Base-by-base conservation (phyloP, 495 filamentous ascomycete genomes). In the Coniosporium apollinis region DNA sequence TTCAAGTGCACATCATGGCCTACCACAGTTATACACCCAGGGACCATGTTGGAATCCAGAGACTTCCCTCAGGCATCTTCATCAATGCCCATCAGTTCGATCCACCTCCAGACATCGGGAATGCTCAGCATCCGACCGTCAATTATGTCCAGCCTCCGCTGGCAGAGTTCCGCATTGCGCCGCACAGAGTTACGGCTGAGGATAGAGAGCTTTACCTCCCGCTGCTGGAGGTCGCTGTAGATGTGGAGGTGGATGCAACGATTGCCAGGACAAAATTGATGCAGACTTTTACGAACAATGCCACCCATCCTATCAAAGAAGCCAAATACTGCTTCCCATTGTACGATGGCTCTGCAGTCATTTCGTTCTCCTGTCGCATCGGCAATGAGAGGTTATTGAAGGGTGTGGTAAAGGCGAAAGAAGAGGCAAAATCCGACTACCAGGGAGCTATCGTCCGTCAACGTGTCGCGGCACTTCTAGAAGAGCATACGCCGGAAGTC, bases 401-500 rank as follows among this genome's bases (percentile, higher is more conserved):
- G n/a, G 22, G 22, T n/a, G n/a, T 3, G 22, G 35, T 10, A 20
- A 30, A 28, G 22, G 11, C 5, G 9, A 26, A 37, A 14, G 15
- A 37, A 28, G 38, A 34, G 19, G 37, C 37, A 10, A 40, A 16
- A 21, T 10, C 8, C 3, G 30, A 42, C 13, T 36, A 29, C 20
- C 33, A 38, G 21, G 19, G 43, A 10, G 50, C 50, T 17, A 38
- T 55, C 5, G 37, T 19, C 1, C 15, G 35, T 8, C 22, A 39
- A 17, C 9, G 39, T 5, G 38, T 34, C 1, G 50, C 52, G 16
- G 47, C 39, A 0, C 33, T 55, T 9, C 42, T 53, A 17, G 45
- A 53, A 34, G 42, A 55, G 35, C 24, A 43, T 5, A 44, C 43
- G 0, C 42, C 49, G 26, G 52, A 55, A 19, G 36, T 53, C 15